phyloP scores from a whole-genome alignment of 805 yeast species.

The Kluyveromyces starmeri region DNA sequence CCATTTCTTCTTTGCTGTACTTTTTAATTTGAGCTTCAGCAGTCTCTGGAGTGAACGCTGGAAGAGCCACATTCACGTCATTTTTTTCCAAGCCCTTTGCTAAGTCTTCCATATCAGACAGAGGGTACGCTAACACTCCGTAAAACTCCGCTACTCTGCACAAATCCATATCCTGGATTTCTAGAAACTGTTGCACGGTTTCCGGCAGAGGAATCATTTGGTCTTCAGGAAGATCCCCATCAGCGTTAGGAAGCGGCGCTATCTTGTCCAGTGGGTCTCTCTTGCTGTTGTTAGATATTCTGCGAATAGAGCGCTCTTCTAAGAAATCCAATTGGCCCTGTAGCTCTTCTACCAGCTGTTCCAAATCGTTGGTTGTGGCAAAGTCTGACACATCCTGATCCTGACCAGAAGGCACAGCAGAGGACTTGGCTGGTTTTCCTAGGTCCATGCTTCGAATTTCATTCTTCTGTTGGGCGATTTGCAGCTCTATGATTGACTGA shows the following conservation, averaged over 20 bases:
- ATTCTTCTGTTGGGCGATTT: constrained; percentile 44
- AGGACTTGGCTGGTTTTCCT: constrained; percentile 6
- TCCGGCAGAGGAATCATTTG: constrained; percentile 41
- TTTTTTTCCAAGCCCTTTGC: constrained; percentile 38
- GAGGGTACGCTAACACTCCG: constrained; percentile 63
- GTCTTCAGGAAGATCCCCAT: constrained; percentile 58
- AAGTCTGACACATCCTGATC: constrained; percentile 43
- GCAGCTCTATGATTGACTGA: constrained; percentile 62
- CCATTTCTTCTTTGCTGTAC: constrained; percentile 39
- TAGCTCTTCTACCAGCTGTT: constrained; percentile 79
- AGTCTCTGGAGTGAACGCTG: constrained; percentile 27
- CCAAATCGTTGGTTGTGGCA: constrained; percentile 75
- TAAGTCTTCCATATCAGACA: constrained; percentile 41
- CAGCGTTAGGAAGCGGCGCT: constrained; percentile 70
- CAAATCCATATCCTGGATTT: constrained; percentile 37
- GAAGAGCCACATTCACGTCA: constrained; percentile 32
- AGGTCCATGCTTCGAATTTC: constrained; percentile 28
- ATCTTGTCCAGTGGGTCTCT: constrained; percentile 34
- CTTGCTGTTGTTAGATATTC: constrained; percentile 57
- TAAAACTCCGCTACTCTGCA: constrained; percentile 59
- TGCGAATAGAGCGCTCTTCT: constrained; percentile 68
- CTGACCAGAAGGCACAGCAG: constrained; percentile 5
- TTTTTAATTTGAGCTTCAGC: constrained; percentile 22
- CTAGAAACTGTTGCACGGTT: constrained; percentile 44
- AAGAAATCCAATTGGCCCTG: constrained; percentile 76